These are phyloP conservation scores for Monilinia vaccinii-corymbosi DNA, from an alignment of 2,329 filamentous ascomycete species.

Conservation along the genomic window DNA sequence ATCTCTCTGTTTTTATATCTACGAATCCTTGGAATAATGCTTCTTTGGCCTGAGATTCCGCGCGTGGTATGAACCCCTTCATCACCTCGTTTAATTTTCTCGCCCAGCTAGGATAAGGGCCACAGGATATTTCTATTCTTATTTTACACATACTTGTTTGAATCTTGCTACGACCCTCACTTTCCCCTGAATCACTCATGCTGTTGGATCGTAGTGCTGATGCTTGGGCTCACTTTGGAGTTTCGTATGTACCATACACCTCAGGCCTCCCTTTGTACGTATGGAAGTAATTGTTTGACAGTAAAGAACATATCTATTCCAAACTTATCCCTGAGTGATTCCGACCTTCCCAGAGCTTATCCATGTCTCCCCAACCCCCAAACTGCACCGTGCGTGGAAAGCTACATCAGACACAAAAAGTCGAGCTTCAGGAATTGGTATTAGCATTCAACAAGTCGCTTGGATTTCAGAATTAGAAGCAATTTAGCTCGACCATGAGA, in stretches of 20 bases:
- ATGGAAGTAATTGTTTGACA: slow-evolving; percentile 1
- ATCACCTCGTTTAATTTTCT: slow-evolving; percentile 1
- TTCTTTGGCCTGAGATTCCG: slow-evolving; percentile 9
- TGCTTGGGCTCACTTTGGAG: not conserved
- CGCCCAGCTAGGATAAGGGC: not conserved
- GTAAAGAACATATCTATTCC: not conserved
- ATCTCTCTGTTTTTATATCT: not conserved
- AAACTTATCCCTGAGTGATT: not conserved
- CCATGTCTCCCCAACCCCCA: not conserved
- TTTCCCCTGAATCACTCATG: slow-evolving; percentile 2
- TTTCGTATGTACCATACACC: not conserved
- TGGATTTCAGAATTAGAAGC: not conserved
- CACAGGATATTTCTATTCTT: not conserved
- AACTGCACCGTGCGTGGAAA: slow-evolving; percentile 2
- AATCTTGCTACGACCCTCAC: slow-evolving; percentile 1
- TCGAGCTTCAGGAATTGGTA: not conserved
- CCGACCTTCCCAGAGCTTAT: not conserved
- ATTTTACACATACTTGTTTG: not conserved
- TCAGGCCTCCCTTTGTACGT: not conserved
- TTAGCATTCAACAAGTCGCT: not conserved
- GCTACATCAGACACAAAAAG: not conserved
- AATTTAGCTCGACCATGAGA: not conserved
- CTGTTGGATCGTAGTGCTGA: not conserved
- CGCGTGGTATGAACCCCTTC: slow-evolving; percentile 12
- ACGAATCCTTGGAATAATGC: not conserved